phyloP scores from a whole-genome alignment of 1,284 basidiomycete genomes.

The Sporisorium scitamineum region DNA sequence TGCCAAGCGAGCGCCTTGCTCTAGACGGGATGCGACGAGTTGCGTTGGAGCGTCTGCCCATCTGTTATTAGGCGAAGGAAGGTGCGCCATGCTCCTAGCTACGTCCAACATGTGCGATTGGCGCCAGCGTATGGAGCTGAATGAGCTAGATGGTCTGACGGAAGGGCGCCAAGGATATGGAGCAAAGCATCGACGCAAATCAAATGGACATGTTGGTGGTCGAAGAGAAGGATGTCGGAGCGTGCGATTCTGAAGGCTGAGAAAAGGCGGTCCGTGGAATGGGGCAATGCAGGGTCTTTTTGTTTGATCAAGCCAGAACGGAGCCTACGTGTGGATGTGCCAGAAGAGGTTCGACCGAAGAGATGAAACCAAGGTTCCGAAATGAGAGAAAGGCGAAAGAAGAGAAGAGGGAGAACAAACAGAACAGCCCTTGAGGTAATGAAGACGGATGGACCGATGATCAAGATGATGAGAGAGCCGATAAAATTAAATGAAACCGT shows the following conservation, averaged over 20 bases:
- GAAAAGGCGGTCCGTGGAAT: neutral
- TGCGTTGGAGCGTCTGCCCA: conserved; percentile 37
- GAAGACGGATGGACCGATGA: neutral
- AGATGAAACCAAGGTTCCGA: neutral
- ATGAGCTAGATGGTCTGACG: no score
- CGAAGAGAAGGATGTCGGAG: neutral
- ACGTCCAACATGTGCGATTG: conserved; percentile 23
- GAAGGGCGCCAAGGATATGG: neutral
- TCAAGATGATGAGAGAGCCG: neutral
- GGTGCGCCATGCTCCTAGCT: conserved; percentile 24
- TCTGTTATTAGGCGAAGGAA: conserved; percentile 9
- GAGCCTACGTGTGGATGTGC: neutral
- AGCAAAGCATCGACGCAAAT: neutral
- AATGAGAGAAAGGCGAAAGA: neutral
- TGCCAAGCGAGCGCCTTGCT: conserved; percentile 29
- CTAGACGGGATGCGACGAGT: conserved; percentile 42
- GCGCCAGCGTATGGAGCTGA: neutral
- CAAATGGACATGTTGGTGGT: neutral
- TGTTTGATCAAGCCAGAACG: neutral
- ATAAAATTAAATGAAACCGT: neutral
- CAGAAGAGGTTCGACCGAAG: neutral
- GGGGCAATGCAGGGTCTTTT: neutral
- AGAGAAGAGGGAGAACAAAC: neutral
- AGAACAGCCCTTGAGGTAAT: neutral
- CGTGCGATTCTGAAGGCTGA: neutral